Evolutionary conservation across 805 yeast species (phyloP).

Genomic region (Kuraishia molischiana): DNA sequence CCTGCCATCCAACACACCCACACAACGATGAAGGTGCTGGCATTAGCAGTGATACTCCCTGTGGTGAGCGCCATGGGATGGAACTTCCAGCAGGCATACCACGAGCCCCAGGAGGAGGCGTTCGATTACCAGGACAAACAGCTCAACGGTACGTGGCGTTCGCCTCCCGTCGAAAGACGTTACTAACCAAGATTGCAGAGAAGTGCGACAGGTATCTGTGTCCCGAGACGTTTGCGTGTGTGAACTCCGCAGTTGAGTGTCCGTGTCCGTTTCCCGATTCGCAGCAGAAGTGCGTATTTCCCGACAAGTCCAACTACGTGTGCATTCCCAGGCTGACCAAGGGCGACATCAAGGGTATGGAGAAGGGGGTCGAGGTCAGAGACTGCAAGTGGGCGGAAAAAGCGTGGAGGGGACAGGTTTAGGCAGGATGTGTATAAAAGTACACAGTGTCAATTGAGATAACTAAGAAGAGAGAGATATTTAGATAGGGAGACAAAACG

Average conservation of each 20-base stretch:
- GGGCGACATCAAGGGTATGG: conserved; percentile 24
- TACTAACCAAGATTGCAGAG: conserved; percentile 10
- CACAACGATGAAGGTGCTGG: neutral
- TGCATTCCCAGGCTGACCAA: conserved; percentile 80
- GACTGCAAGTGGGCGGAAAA: conserved; percentile 83
- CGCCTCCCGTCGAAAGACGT: neutral
- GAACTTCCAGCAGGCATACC: conserved; percentile 6
- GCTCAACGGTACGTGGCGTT: conserved; percentile 15
- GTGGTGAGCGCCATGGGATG: neutral
- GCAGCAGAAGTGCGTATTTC: conserved; percentile 72
- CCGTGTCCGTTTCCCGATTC: conserved; percentile 88
- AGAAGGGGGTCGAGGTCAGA: conserved; percentile 40
- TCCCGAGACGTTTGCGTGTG: conserved; percentile 78
- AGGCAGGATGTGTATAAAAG: too few species aligned
- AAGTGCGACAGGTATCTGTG: conserved; percentile 66
- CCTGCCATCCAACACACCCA: too few species aligned
- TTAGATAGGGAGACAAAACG: too few species aligned
- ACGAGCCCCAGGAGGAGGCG: conserved; percentile 20
- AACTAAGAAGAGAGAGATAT: too few species aligned
- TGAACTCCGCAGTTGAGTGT: conserved; percentile 55
- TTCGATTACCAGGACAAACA: conserved; percentile 28
- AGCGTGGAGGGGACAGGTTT: conserved; percentile 51
- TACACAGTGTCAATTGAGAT: too few species aligned
- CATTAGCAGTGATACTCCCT: neutral
- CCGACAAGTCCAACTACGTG: conserved; percentile 52